These are phyloP conservation scores for Trypanosoma congolense DNA, from an alignment of 208 protist species.

Conservation along the genomic window DNA sequence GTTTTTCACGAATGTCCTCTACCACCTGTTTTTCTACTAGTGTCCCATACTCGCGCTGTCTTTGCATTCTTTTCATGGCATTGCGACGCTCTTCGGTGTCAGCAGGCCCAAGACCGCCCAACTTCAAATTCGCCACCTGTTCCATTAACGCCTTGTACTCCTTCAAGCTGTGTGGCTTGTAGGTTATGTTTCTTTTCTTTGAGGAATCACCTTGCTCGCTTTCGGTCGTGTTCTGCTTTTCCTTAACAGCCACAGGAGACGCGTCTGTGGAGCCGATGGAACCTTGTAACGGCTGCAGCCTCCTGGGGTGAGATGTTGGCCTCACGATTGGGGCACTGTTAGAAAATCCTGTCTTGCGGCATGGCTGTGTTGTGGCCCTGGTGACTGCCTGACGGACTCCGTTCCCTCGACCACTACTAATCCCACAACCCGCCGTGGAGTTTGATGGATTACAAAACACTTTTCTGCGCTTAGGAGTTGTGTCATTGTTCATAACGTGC, in stretches of 20 bases:
- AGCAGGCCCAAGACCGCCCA: slow-evolving; percentile 52
- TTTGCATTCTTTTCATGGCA: slow-evolving; percentile 38
- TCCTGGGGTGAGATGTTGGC: background rate
- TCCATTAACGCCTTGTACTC: slow-evolving; percentile 73
- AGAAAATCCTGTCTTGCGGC: background rate
- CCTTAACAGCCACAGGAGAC: no score
- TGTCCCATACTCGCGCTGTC: slow-evolving; percentile 50
- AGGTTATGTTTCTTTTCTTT: slow-evolving; percentile 24
- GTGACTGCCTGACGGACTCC: background rate
- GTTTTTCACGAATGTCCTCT: slow-evolving; percentile 22
- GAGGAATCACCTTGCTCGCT: background rate
- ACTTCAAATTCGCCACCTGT: slow-evolving; percentile 29
- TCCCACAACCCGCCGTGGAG: background rate
- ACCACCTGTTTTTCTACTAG: slow-evolving; percentile 26
- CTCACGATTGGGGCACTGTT: background rate
- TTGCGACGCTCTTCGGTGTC: slow-evolving; percentile 79
- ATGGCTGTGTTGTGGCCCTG: background rate
- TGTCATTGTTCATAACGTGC: background rate
- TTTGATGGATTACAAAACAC: background rate
- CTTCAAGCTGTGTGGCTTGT: slow-evolving; percentile 60
- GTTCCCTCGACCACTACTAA: background rate
- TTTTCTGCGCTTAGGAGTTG: background rate
- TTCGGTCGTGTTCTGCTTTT: background rate
- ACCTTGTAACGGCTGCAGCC: slow-evolving; percentile 2
- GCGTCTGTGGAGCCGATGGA: no score